Conservation (phyloP, 345 rosid species). For the Eucalyptus cloeziana region DNA sequence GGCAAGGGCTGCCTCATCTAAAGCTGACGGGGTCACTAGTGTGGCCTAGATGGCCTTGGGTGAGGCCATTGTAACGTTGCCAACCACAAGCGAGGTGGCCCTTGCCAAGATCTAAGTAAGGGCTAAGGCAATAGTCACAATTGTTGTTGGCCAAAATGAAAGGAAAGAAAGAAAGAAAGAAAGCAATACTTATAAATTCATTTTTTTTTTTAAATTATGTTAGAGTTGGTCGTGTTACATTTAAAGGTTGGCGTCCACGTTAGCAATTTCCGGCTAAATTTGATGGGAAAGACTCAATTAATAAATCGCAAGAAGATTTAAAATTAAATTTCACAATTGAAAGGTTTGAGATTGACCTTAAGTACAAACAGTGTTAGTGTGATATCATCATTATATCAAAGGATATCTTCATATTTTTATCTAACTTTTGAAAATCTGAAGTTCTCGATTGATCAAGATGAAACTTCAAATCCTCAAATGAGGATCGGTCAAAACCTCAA, state of each 20-base stretch:
- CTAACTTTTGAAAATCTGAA: not conserved
- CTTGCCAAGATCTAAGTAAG: accelerated
- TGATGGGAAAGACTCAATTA: accelerated
- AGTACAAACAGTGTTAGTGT: not conserved
- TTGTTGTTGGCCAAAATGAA: accelerated
- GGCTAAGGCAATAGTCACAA: too few species aligned
- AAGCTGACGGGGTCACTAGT: accelerated
- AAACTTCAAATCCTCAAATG: not conserved
- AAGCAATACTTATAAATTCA: too few species aligned
- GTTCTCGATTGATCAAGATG: not conserved
- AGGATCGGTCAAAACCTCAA: not conserved
- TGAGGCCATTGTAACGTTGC: too few species aligned
- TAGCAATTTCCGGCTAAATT: accelerated
- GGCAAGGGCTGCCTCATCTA: too few species aligned
- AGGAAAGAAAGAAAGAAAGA: too few species aligned
- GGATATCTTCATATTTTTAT: not conserved
- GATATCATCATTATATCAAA: accelerated
- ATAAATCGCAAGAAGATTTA: too few species aligned
- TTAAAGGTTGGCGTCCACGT: accelerated
- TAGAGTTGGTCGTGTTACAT: accelerated
- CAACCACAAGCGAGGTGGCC: accelerated
- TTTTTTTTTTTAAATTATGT: too few species aligned
- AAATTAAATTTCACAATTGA: too few species aligned
- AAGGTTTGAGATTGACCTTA: accelerated
- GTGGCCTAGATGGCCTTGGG: accelerated